A percentile compares a stretch with the other conserved stretches of the same genome.
phyloP scores from a whole-genome alignment of 1,139 yeast genomes.

The Taphrina sp. region DNA sequence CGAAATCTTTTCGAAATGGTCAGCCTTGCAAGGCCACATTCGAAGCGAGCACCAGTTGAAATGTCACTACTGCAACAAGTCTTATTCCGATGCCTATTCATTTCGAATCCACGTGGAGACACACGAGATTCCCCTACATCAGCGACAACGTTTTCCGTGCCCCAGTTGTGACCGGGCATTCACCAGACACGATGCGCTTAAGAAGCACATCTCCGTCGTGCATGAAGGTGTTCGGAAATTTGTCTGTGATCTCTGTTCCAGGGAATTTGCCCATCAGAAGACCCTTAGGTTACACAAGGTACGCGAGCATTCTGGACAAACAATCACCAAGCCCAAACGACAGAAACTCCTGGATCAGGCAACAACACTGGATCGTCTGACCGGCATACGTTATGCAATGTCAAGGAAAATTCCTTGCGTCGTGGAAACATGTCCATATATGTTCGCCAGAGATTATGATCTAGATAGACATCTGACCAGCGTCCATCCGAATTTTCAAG shows the following conservation, averaged over 20 bases:
- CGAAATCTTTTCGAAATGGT: conserved; percentile 71
- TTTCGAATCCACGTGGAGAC: conserved; percentile 69
- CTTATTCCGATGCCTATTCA: conserved; percentile 72
- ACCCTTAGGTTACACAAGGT: conserved; percentile 36
- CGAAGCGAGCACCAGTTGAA: conserved; percentile 70
- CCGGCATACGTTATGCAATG: conserved; percentile 46
- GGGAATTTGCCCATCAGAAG: conserved; percentile 39
- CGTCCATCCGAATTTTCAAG: too few relatives aligned
- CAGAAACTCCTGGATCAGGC: conserved; percentile 33
- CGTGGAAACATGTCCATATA: conserved; percentile 43
- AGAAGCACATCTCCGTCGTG: conserved; percentile 37
- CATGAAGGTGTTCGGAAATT: conserved; percentile 38
- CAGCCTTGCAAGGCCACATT: conserved; percentile 68
- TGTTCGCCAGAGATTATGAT: conserved; percentile 48
- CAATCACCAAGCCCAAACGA: background rate
- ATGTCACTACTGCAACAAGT: conserved; percentile 62
- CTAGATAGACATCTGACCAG: conserved; percentile 44
- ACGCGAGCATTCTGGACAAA: conserved; percentile 31
- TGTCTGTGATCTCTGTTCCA: conserved; percentile 37
- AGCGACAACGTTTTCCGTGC: conserved; percentile 59
- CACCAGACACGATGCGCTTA: conserved; percentile 36
- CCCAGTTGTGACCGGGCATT: conserved; percentile 47
- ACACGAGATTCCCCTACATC: conserved; percentile 51
- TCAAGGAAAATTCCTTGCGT: conserved; percentile 43
- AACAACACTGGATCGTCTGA: conserved; percentile 43